Evolutionary conservation across 345 rosid species (phyloP).

Genomic region (Acer yangbiense): DNA sequence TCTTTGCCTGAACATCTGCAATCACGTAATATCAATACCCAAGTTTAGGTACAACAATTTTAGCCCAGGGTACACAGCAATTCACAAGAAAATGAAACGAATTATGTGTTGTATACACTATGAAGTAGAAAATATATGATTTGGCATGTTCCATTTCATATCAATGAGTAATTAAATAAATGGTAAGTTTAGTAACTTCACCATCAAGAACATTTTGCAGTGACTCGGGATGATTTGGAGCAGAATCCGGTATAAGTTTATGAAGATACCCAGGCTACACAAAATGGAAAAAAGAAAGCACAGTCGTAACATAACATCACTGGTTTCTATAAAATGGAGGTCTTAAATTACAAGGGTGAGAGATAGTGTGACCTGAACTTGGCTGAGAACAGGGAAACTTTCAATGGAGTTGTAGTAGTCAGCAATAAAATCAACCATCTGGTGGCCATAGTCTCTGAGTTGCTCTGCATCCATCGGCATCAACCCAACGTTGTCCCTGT

Average conservation of each 20-base stretch:
- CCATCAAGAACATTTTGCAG: constrained; percentile 81
- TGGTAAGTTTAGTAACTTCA: constrained; percentile 26
- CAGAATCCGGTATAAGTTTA: constrained; percentile 72
- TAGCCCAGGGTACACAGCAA: neutral
- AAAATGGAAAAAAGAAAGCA: constrained; percentile 2
- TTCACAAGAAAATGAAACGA: neutral
- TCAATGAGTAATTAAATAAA: neutral
- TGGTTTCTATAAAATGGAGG: no score
- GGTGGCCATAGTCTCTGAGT: constrained; percentile 68
- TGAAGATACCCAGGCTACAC: constrained; percentile 89
- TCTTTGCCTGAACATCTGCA: constrained; percentile 70
- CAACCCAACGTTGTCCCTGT: constrained; percentile 29
- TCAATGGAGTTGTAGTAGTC: constrained; percentile 87
- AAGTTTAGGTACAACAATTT: neutral
- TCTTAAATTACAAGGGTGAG: neutral
- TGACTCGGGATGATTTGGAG: constrained; percentile 76
- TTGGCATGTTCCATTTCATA: neutral
- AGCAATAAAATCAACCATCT: constrained; percentile 93
- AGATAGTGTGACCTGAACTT: constrained; percentile 56
- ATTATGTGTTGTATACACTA: neutral
- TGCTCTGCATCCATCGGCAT: constrained; percentile 79
- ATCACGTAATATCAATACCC: constrained; percentile 11
- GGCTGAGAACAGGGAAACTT: constrained; percentile 83
- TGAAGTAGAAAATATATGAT: neutral
- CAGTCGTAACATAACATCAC: no score